phyloP scores from a whole-genome alignment of 495 filamentous ascomycete genomes.

The Penicillium arizonense region DNA sequence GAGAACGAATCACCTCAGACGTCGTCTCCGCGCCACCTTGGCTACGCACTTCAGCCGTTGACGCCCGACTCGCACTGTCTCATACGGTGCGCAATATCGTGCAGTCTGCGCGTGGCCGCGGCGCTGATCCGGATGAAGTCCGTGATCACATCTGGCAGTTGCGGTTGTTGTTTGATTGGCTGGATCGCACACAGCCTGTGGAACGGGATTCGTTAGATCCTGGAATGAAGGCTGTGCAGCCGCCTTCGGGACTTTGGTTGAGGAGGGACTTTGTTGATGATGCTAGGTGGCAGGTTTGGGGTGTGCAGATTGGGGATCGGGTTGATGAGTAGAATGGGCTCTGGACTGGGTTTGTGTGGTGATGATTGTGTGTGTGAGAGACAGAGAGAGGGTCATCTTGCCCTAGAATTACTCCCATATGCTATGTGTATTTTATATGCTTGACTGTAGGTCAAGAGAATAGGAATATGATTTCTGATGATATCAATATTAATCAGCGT shows the following conservation, averaged over 20 bases:
- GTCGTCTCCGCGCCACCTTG: conserved; percentile 36
- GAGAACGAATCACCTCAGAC: conserved; percentile 31
- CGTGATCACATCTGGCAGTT: conserved; percentile 73
- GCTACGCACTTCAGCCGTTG: conserved; percentile 66
- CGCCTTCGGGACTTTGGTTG: conserved; percentile 36
- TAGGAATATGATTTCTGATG: too few relatives aligned
- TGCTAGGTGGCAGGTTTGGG: conserved; percentile 46
- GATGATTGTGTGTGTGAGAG: background rate
- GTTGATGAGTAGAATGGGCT: conserved; percentile 45
- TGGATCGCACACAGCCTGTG: conserved; percentile 47
- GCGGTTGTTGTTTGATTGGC: conserved; percentile 78
- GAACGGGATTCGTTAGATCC: conserved; percentile 17
- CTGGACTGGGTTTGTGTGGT: conserved; percentile 7
- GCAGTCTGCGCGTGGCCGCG: conserved; percentile 32
- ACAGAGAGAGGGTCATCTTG: too few relatives aligned
- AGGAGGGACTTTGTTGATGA: conserved; percentile 43
- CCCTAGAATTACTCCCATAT: background rate
- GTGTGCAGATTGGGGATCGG: conserved; percentile 60
- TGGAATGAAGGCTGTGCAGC: background rate
- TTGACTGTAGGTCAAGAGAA: too few relatives aligned
- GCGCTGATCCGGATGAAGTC: conserved; percentile 37
- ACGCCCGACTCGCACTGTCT: conserved; percentile 71
- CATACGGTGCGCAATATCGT: conserved; percentile 58
- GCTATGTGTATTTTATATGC: background rate
- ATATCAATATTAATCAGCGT: too few relatives aligned